Evolutionary conservation across 805 yeast species (phyloP), one percentile per base, ranked within the genome.

Genomic region (Candida oleophila): DNA sequence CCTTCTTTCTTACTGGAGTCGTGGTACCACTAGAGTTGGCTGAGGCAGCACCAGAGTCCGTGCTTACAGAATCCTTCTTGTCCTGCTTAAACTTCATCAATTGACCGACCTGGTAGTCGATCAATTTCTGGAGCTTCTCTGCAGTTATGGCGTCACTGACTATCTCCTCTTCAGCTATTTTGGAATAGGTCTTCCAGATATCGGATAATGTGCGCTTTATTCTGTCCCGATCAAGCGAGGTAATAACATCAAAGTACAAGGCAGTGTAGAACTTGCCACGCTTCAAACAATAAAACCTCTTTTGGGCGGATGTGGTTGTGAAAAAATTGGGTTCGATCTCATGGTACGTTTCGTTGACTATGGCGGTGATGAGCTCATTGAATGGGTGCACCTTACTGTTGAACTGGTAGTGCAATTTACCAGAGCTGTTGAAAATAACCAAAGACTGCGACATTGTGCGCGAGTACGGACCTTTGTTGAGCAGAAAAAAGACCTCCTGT

Each of bases 371-470:
- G 37, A 69, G 59, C 37, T 70, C 76, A 50, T 71, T 72, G 56
- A 71, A 71, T 2, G 74, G 73, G 14, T 62, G 51, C 37, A 62
- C 55, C 45, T 66, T 69, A 45, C 49, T 62, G 50, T 70, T 71
- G 54, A 49, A 56, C 53, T 65, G 74, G 49, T 69, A 71, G 38
- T 62, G 62, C 3, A 71, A 55, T 46, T 55, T 55, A 2, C 76
- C 76, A 2, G 73, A 65, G 5, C 68, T 59, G 40, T 55, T 52
- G 42, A 71, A 71, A 22, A 72, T 53, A 14, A 69, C 56, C 46
- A 72, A 59, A 8, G 72, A 69, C 38, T 70, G 74, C 12, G 76
- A 72, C 76, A 71, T 70, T 18, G 45, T 43, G 34, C 14, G 12
- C 18, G 22, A 19, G 14, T 25, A 25, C 30, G 11, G 30, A 25